Evolutionary conservation across 805 yeast genomes (phyloP), one percentile per base, ranked within the genome.

Genomic region (Priceomyces castillae): DNA sequence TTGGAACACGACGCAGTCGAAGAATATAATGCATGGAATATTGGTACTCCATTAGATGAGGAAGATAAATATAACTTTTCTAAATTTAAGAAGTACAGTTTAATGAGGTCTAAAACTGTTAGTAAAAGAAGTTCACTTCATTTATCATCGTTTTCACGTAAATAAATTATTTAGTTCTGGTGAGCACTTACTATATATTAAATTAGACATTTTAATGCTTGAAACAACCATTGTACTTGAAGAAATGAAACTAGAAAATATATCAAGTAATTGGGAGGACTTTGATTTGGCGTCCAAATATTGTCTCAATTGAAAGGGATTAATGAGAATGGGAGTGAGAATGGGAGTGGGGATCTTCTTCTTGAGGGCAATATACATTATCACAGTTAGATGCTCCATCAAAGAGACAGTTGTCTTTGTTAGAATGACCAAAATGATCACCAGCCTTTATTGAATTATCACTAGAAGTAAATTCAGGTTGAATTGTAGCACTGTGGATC

Each of bases 401-500:
- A 20, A 62, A 59, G 14, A 55, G 44, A 47, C 71, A 65, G 41
- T 48, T 60, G 10, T 36, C 46, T 40, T 55, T 58, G 37, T 53
- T 54, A 17, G 69, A 52, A 14, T 62, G 62, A 3, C 72, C 73
- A 39, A 59, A 69, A 17, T 60, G 54, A 46, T 56, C 53, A 11
- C 30, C 30, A 40, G 47, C 19, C 39, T 50, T 34, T 34, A 39
- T 19, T 31, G 16, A 31, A 16, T 37, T 46, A 30, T 40, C 49
- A 22, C 28, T 35, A 16, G 31, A 40, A 22, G 65, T 61, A 56
- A 92, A 94, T 67, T 92, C 99, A 0, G 99, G 99, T 66, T 92
- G 99, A 40, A 94, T 90, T 1, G 99, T 92, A 15, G 92, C 96
- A 30, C 94, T 85, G 57, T 90, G 95, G 47, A 92, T 83, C 36